Percentiles rank a stretch among this genome's conserved stretches.
Evolutionary conservation across 768 basidiomycete genomes (phyloP).

Genomic region (Trametes maxima): DNA sequence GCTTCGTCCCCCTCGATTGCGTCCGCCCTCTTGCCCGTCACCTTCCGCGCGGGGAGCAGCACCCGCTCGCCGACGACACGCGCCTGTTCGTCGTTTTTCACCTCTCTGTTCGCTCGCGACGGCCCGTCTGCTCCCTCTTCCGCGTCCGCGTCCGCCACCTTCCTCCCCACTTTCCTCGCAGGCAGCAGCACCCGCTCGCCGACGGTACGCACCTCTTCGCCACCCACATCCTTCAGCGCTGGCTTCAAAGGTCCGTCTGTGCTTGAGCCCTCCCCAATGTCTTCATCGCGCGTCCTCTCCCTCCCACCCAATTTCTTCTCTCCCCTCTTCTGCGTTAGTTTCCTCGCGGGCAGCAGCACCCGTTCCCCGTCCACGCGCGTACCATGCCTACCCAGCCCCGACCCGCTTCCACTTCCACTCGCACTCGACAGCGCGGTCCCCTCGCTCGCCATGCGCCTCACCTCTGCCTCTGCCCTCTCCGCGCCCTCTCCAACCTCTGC

Average conservation of each 20-base stretch:
- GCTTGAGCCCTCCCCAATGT: neutral
- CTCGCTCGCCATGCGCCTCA: conserved; percentile 11
- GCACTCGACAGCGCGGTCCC: conserved; percentile 3
- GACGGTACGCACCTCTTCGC: neutral
- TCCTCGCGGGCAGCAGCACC: conserved; percentile 19
- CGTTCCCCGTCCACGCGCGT: conserved; percentile 17
- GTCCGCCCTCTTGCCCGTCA: conserved; percentile 2
- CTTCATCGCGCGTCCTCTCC: neutral
- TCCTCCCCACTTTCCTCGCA: conserved; percentile 19
- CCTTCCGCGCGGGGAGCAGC: conserved; percentile 14
- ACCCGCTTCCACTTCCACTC: no score
- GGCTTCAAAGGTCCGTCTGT: neutral
- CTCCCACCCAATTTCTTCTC: neutral
- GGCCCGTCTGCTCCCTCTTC: neutral
- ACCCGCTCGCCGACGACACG: conserved; percentile 15
- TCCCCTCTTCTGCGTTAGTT: conserved; percentile 11
- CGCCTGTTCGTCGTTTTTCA: neutral
- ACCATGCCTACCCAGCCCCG: conserved; percentile 1
- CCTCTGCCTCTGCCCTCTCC: neutral
- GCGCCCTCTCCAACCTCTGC: neutral
- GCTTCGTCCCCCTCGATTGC: neutral
- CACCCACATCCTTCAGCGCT: neutral
- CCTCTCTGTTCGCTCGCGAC: neutral
- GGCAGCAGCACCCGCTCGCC: conserved; percentile 20
- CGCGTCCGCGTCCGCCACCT: neutral